Conservation (phyloP, 1,284 basidiomycete genomes). For the Cystobasidium sp. region DNA sequence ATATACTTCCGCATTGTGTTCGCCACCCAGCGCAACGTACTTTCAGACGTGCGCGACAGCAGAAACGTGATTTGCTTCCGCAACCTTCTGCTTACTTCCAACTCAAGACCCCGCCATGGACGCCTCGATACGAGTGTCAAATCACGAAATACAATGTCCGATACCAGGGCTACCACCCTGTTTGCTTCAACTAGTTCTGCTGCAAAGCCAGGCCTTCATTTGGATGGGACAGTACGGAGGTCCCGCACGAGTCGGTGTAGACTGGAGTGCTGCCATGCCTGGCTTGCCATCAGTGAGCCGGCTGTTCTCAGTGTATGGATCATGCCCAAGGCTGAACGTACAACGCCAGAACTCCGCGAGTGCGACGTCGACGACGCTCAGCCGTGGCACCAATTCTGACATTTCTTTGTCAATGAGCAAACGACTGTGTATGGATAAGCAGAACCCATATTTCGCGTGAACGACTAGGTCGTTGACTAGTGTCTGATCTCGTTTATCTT, state of each 20-base stretch:
- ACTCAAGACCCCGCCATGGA: not conserved
- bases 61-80: no score
- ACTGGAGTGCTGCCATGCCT: constrained; percentile 42
- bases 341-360: not conserved
- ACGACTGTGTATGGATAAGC: constrained; percentile 16
- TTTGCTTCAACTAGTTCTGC: constrained; percentile 32
- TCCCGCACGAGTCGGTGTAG: constrained; percentile 17
- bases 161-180: constrained; percentile 31
- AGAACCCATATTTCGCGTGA: no score
- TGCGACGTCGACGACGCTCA: constrained; percentile 18
- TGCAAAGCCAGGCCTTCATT: constrained; percentile 27
- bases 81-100: no score
- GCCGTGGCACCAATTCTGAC: constrained; percentile 17
- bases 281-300: not conserved
- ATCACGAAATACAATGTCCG: constrained; percentile 19
- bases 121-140: constrained; percentile 20
- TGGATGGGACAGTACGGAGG: constrained; percentile 36
- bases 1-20: no score
- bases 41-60: no score
- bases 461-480: not conserved
- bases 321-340: not conserved
- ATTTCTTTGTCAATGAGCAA: constrained; percentile 39
- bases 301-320: not conserved
- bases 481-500: not conserved
- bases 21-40: no score